Base-by-base conservation (phyloP, 2,329 filamentous ascomycete species). In the Colletotrichum sp. region DNA sequence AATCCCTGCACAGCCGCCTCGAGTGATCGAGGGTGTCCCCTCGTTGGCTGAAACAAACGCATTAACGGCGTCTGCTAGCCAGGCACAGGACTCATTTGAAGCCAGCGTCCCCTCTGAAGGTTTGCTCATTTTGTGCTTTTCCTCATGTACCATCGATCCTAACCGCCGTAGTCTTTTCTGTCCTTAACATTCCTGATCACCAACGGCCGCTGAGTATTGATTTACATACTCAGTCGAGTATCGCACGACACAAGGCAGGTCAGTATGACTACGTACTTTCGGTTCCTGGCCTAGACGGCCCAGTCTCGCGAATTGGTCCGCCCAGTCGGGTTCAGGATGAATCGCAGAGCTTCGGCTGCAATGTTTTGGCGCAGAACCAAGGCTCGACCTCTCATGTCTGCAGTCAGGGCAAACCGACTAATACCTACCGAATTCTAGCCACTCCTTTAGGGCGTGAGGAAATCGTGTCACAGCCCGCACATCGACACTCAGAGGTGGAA, bases 261-360 rank as follows among this genome's bases (percentile, higher is more conserved):
- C 84, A 89, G 81, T 90, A 88, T 79, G 87, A 90, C 79, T 90
- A 86, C 84, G 80, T 90, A 71, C 80, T 90, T 48, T 85, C 85
- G 28, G 83, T 86, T 76, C 82, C 85, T 61, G 79, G 78, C 72
- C 77, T 82, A 79, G 73, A 77, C 36, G 78, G 66, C 34, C 34
- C 66, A 24, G 77, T 76, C 76, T 79, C 77, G 57, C 26, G 57
- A 48, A 21, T 36, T 7, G 18, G 59, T 68, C 39, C 32, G 39
- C 52, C 26, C 28, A 63, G 21, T 39, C 55, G 28, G 10, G 15
- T n/a, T 52, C 32, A 36, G n/a, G 69, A 43, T 15, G 39, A 64
- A 76, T 74, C 83, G 78, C 80, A 87, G 21, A 87, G 83, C 76
- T 87, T 89, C 78, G 90, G 89, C 72, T 91, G 90, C 83, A 92